Evolutionary conservation across 2,329 filamentous ascomycete genomes (phyloP).

Genomic region (Penicillium janthinellum): DNA sequence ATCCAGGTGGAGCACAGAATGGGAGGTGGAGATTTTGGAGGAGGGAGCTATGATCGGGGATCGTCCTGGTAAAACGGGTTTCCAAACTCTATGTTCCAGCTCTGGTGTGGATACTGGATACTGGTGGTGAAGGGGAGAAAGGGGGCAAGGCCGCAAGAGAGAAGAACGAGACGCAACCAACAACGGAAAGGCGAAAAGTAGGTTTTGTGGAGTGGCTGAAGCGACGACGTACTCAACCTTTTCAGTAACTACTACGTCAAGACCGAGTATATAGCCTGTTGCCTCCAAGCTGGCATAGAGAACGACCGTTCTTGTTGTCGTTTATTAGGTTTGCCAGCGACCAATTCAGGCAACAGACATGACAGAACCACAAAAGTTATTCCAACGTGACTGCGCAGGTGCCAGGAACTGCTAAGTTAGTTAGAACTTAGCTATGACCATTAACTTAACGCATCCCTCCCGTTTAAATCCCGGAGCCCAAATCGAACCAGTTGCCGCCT

Average conservation of each 20-base stretch:
- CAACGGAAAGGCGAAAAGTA: background rate
- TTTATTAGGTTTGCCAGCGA: background rate
- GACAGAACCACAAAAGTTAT: background rate
- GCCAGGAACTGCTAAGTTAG: no score
- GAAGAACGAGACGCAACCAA: background rate
- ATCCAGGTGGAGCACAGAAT: slow-evolving; percentile 3
- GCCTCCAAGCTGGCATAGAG: background rate
- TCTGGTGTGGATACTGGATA: background rate
- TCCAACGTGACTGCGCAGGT: background rate
- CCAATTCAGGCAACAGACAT: background rate
- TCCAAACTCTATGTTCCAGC: slow-evolving; percentile 3
- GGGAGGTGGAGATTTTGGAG: background rate
- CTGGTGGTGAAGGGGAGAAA: background rate
- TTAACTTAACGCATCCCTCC: no score
- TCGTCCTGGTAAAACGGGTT: slow-evolving; percentile 5
- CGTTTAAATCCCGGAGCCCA: background rate
- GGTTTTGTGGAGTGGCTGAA: background rate
- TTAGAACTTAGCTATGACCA: no score
- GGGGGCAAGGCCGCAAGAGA: no score
- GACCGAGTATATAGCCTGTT: background rate
- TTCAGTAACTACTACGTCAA: background rate
- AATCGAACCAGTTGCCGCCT: background rate
- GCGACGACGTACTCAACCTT: background rate
- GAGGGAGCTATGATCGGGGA: slow-evolving; percentile 1
- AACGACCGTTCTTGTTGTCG: background rate